phyloP scores from a whole-genome alignment of 257 asterid species.

The Thymus quinquecostatus region DNA sequence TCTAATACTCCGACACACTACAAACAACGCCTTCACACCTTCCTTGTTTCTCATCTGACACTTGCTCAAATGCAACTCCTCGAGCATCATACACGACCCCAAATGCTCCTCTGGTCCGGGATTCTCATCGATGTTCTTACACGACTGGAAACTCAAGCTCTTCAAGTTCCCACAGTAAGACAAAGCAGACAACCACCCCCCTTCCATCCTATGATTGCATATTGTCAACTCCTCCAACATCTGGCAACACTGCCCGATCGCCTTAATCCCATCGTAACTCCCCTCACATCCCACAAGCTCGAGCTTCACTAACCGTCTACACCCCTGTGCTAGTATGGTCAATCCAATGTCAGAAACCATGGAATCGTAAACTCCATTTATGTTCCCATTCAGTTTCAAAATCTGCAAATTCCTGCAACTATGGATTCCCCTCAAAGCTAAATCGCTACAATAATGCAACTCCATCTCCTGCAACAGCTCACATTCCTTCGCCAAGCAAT shows the following conservation, averaged over 20 bases:
- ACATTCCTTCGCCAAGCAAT: slow-evolving; percentile 66
- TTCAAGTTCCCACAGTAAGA: slow-evolving; percentile 79
- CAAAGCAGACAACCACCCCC: slow-evolving; percentile 90
- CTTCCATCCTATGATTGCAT: slow-evolving; percentile 75
- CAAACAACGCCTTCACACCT: slow-evolving; percentile 60
- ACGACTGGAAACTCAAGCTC: slow-evolving; percentile 73
- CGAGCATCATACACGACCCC: slow-evolving; percentile 75
- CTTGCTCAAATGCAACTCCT: slow-evolving; percentile 77
- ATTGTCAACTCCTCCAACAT: slow-evolving; percentile 79
- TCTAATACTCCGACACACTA: slow-evolving; percentile 60
- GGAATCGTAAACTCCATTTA: slow-evolving; percentile 67
- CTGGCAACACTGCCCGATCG: slow-evolving; percentile 82
- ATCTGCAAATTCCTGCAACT: slow-evolving; percentile 81
- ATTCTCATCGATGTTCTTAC: slow-evolving; percentile 62
- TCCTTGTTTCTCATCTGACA: slow-evolving; percentile 69
- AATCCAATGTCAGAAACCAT: slow-evolving; percentile 84
- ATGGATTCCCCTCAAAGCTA: slow-evolving; percentile 60
- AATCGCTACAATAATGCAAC: slow-evolving; percentile 65
- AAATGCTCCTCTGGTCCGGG: slow-evolving; percentile 86
- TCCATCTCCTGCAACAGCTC: slow-evolving; percentile 93
- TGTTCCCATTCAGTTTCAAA: slow-evolving; percentile 66
- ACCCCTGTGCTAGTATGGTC: slow-evolving; percentile 91
- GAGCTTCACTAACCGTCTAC: slow-evolving; percentile 76
- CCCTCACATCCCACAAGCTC: slow-evolving; percentile 90
- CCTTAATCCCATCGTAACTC: slow-evolving; percentile 87